Percentiles rank a stretch among this genome's conserved stretches.
Conservation (phyloP, 1,284 basidiomycete genomes). For the Marasmius oreades region DNA sequence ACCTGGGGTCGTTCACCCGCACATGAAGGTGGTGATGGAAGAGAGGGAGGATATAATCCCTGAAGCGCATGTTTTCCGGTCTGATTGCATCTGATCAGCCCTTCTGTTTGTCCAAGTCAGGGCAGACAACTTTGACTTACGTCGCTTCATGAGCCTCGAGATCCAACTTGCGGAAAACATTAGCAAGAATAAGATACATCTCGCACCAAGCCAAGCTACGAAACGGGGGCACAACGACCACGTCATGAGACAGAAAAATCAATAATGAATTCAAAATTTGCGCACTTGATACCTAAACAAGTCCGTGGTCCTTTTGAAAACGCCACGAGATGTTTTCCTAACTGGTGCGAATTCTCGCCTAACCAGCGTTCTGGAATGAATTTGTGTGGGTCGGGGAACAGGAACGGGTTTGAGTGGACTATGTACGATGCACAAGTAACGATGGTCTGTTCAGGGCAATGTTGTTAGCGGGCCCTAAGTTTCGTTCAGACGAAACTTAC, state of each 20-base stretch:
- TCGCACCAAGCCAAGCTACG: conserved; percentile 26
- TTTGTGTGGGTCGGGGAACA: conserved; percentile 3
- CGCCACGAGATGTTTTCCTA: conserved; percentile 2
- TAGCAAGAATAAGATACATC: conserved; percentile 21
- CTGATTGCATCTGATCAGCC: neutral
- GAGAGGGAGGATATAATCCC: no score
- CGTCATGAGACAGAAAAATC: neutral
- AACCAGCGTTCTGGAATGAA: no score
- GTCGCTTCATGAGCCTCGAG: conserved; percentile 11
- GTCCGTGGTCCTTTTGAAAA: conserved; percentile 11
- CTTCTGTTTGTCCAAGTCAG: no score
- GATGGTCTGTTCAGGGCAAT: conserved; percentile 2
- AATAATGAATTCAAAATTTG: no score
- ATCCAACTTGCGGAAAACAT: no score
- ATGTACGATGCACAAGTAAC: conserved; percentile 4
- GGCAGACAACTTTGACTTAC: no score
- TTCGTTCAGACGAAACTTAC: no score
- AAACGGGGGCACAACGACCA: no score
- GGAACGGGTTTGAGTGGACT: conserved; percentile 5
- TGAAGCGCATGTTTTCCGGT: neutral
- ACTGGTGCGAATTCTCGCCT: neutral
- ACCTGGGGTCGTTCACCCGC: no score
- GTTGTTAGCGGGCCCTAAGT: neutral
- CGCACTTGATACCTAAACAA: conserved; percentile 1
- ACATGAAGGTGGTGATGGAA: no score